These are phyloP conservation scores for Pythium insidiosum DNA, from an alignment of 352 stramenopile genomes.

Conservation along the genomic window DNA sequence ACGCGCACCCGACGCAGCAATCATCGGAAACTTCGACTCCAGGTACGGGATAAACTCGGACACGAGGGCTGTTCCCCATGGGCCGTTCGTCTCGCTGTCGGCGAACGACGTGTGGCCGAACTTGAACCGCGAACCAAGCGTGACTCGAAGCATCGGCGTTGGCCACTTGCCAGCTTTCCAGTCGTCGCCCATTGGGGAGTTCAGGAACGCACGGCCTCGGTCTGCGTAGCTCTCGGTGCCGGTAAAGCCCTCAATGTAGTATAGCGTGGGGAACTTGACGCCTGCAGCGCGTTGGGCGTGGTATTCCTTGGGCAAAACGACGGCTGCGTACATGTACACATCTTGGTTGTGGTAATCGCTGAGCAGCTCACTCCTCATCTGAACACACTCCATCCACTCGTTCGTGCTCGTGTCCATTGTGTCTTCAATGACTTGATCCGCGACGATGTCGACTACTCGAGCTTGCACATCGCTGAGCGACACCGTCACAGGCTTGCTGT, in stretches of 20 bases:
- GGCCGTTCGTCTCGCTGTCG: conserved; percentile 52
- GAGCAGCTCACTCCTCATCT: conserved; percentile 60
- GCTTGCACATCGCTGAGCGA: conserved; percentile 14
- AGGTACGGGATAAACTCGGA: conserved; percentile 64
- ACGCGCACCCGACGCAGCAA: conserved; percentile 24
- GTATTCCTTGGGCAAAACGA: conserved; percentile 58
- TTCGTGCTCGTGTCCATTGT: conserved; percentile 34
- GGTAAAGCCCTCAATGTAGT: conserved; percentile 76
- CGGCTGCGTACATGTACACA: conserved; percentile 57
- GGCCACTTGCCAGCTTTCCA: conserved; percentile 53
- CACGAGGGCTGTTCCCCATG: conserved; percentile 59
- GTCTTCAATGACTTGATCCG: conserved; percentile 25
- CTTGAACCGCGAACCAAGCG: conserved; percentile 61
- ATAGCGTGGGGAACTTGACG: conserved; percentile 45
- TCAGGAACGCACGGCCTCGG: conserved; percentile 49
- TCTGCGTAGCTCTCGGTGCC: conserved; percentile 55
- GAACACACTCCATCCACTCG: conserved; percentile 57
- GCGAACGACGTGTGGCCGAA: conserved; percentile 75
- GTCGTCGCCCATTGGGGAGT: conserved; percentile 47
- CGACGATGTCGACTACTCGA: conserved; percentile 44
- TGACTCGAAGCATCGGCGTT: conserved; percentile 60
- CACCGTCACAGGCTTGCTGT: conserved; percentile 41
- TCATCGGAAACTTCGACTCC: conserved; percentile 35
- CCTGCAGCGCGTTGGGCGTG: conserved; percentile 5
- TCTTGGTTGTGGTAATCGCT: conserved; percentile 60